These are phyloP conservation scores for Zymoseptoria ardabiliae DNA, from an alignment of 2,329 filamentous ascomycete genomes.

Conservation along the genomic window DNA sequence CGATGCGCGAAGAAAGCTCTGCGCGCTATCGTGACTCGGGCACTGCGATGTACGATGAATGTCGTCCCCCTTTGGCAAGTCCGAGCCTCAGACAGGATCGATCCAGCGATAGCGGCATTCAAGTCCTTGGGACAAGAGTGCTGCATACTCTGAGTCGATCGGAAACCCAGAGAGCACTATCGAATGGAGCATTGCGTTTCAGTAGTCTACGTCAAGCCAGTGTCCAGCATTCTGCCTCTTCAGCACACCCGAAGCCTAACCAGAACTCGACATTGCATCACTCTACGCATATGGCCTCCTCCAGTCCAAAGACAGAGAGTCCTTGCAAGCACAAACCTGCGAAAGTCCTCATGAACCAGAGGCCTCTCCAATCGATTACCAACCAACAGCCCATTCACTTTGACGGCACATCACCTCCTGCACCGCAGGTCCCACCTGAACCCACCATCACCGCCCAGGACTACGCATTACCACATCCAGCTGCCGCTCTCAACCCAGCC, in stretches of 20 bases:
- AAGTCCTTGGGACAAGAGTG: neutral
- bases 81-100: neutral
- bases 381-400: neutral
- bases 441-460: neutral
- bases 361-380: neutral
- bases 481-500: neutral
- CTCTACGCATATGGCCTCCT: no score
- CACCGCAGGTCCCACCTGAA: neutral
- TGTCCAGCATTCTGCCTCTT: no score
- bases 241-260: no score
- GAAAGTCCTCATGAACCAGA: neutral
- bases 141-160: neutral
- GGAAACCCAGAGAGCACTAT: constrained; percentile 8
- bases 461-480: no score
- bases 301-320: no score
- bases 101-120: neutral
- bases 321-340: neutral
- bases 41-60: constrained; percentile 16
- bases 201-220: neutral
- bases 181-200: constrained; percentile 11
- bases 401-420: constrained; percentile 5
- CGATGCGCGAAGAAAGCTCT: constrained; percentile 18
- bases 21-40: constrained; percentile 22
- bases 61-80: neutral
- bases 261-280: no score